phyloP scores from a whole-genome alignment of 169 alveolate species.

The Fabrea salina region DNA sequence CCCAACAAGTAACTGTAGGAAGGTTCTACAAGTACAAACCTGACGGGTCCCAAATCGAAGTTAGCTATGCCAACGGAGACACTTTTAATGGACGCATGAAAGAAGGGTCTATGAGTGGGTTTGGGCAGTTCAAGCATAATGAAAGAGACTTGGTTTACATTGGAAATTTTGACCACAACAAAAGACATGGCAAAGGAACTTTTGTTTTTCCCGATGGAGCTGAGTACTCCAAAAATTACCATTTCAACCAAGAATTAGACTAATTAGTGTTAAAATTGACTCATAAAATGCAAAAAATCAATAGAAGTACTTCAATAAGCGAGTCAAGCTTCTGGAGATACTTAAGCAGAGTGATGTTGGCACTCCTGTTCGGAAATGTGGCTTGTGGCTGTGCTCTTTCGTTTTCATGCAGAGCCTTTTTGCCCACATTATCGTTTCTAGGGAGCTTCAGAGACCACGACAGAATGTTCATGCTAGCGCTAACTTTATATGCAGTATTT shows the following conservation, averaged over 20 bases:
- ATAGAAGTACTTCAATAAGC: too few relatives aligned
- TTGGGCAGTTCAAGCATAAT: conserved; percentile 8
- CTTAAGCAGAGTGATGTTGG: not conserved
- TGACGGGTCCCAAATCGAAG: conserved; percentile 10
- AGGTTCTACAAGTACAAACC: conserved; percentile 30
- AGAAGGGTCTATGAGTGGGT: conserved; percentile 9
- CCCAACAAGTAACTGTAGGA: not conserved
- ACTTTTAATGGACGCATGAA: conserved; percentile 20
- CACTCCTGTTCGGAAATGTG: not conserved
- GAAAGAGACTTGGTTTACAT: conserved; percentile 25
- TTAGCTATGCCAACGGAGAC: conserved; percentile 9
- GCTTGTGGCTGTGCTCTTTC: not conserved
- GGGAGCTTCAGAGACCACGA: not conserved
- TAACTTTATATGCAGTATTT: not conserved
- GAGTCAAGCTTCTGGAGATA: too few relatives aligned
- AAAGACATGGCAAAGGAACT: conserved; percentile 30
- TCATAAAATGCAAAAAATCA: too few relatives aligned
- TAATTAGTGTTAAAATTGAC: too few relatives aligned
- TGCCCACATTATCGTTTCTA: not conserved
- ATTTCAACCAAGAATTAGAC: too few relatives aligned
- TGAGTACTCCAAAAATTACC: too few relatives aligned
- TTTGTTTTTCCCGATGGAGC: conserved; percentile 27
- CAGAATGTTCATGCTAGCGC: not conserved
- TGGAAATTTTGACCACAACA: conserved; percentile 35
- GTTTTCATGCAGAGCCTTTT: not conserved